Percentiles rank a stretch among this genome's conserved stretches.
Evolutionary conservation across 768 basidiomycete genomes (phyloP).

Genomic region (Heimioporus sp.): DNA sequence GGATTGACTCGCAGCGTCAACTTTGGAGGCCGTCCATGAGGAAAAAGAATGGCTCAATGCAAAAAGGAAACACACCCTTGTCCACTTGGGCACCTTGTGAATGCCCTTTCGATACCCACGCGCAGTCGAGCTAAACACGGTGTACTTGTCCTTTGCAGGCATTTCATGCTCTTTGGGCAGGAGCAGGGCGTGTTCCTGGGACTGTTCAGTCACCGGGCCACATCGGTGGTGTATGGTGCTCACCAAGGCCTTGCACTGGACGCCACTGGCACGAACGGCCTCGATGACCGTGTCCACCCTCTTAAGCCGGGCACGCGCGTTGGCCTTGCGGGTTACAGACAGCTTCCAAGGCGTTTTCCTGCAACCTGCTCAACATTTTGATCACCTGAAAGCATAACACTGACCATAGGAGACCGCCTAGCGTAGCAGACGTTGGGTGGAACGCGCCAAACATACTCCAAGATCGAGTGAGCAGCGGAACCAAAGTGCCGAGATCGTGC

Average conservation of each 20-base stretch:
- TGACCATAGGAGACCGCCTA: slow-evolving; percentile 85
- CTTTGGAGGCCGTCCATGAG: slow-evolving; percentile 38
- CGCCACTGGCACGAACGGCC: slow-evolving; percentile 77
- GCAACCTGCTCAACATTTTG: slow-evolving; percentile 2
- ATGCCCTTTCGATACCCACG: slow-evolving; percentile 89
- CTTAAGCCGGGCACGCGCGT: slow-evolving; percentile 84
- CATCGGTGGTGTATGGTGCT: slow-evolving; percentile 26
- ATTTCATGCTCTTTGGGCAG: slow-evolving; percentile 95
- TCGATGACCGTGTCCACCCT: slow-evolving; percentile 93
- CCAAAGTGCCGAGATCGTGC: slow-evolving; percentile 21
- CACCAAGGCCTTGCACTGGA: slow-evolving; percentile 76
- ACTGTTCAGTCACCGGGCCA: neutral
- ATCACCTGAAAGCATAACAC: neutral
- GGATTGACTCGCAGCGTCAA: slow-evolving; percentile 86
- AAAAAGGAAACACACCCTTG: slow-evolving; percentile 57
- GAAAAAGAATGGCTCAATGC: neutral
- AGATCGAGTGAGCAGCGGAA: neutral
- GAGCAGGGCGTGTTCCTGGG: slow-evolving; percentile 69
- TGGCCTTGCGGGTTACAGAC: slow-evolving; percentile 89
- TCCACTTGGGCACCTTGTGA: slow-evolving; percentile 98
- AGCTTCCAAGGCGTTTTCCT: slow-evolving; percentile 97
- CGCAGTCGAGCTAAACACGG: slow-evolving; percentile 69
- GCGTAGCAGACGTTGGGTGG: slow-evolving; percentile 61
- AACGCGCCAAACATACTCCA: slow-evolving; percentile 83
- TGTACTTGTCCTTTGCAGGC: slow-evolving; percentile 93